Evolutionary conservation across 257 asterid genomes (phyloP).

Genomic region (Dorcoceras hygrometricum): DNA sequence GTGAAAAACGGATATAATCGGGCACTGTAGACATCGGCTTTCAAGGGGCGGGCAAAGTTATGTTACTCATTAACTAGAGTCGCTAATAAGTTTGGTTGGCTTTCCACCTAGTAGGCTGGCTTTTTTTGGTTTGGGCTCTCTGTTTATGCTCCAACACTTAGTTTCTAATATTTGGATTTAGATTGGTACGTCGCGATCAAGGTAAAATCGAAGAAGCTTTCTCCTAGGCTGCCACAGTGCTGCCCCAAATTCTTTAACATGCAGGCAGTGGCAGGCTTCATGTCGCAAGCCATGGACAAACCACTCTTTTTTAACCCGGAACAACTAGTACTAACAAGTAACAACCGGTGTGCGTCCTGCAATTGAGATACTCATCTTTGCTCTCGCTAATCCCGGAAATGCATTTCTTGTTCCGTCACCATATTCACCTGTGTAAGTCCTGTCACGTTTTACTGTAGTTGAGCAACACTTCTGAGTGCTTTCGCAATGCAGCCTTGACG

Average conservation of each 20-base stretch:
- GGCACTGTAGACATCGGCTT: too few relatives aligned
- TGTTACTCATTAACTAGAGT: too few relatives aligned
- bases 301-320: conserved; percentile 47
- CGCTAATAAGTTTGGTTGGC: too few relatives aligned
- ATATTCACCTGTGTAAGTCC: conserved; percentile 62
- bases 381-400: conserved; percentile 67
- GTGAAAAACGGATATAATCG: too few relatives aligned
- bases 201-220: too few relatives aligned
- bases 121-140: too few relatives aligned
- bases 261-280: conserved; percentile 60
- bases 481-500: conserved; percentile 47
- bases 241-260: conserved; percentile 4
- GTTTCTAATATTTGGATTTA: too few relatives aligned
- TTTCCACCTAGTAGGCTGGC: too few relatives aligned
- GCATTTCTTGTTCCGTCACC: conserved; percentile 74
- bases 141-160: too few relatives aligned
- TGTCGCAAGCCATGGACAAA: conserved; percentile 47
- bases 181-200: too few relatives aligned
- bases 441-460: neutral
- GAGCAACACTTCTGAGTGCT: neutral
- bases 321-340: conserved; percentile 45
- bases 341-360: conserved; percentile 61
- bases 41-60: too few relatives aligned
- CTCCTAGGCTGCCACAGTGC: too few relatives aligned
- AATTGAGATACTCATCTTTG: conserved; percentile 59